A percentile compares a stretch with the other conserved stretches of the same genome.
phyloP scores from a whole-genome alignment of 345 rosid genomes.

The Rhodamnia argentea region DNA sequence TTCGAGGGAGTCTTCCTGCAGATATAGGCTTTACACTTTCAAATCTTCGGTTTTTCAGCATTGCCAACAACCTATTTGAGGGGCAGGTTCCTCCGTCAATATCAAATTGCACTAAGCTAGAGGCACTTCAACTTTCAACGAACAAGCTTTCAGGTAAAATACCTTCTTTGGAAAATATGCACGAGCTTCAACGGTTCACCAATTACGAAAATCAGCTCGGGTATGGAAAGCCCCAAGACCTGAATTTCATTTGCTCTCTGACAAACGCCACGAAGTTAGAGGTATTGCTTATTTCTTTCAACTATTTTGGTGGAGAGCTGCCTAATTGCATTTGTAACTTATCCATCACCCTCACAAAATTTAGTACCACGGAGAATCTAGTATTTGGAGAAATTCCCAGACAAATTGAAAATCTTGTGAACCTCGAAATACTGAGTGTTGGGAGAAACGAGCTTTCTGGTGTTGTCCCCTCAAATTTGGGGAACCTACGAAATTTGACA shows the following conservation, averaged over 20 bases:
- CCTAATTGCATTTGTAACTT: neutral
- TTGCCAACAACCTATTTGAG: neutral
- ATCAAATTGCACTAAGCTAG: neutral
- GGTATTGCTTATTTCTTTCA: fast-evolving
- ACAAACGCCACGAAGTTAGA: neutral
- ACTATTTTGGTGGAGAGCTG: neutral
- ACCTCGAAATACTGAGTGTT: neutral
- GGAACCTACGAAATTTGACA: neutral
- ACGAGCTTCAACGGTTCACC: neutral
- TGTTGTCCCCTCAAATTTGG: neutral
- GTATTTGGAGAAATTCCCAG: neutral
- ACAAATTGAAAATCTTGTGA: neutral
- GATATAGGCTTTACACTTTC: neutral
- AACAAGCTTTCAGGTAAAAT: constrained; percentile 3
- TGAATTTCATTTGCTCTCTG: neutral
- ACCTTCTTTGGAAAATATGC: constrained; percentile 5
- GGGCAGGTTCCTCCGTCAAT: constrained; percentile 2
- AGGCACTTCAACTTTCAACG: neutral
- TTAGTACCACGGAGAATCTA: neutral
- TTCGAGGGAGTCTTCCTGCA: neutral
- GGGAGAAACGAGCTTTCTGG: neutral
- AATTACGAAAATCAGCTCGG: neutral
- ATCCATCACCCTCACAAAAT: neutral
- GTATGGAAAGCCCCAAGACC: neutral
- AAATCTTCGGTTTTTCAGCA: neutral